A percentile compares a stretch with the other conserved stretches of the same genome.
These are phyloP conservation scores for Heliamphora exappendiculata DNA, from an alignment of 148 eudicot genomes.

Conservation along the genomic window DNA sequence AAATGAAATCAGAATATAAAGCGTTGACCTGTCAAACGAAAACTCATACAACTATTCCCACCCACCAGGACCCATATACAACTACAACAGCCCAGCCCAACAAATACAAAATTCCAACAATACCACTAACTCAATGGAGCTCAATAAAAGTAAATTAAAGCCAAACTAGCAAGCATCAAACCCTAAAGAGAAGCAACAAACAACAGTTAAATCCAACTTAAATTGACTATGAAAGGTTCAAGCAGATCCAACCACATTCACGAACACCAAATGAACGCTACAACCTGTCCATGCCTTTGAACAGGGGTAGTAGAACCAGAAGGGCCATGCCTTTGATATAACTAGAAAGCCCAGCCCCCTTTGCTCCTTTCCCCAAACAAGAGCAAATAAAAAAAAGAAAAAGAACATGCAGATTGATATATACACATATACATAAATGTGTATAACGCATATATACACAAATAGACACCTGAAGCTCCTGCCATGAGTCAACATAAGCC, in stretches of 20 bases:
- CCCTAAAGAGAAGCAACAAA: conserved; percentile 2
- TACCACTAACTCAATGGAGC: neutral
- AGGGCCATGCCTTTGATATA: neutral
- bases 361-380: neutral
- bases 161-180: neutral
- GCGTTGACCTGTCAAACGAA: neutral
- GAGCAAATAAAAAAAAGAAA: neutral
- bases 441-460: too few relatives aligned
- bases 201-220: neutral
- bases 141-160: neutral
- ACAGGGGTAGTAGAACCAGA: too few relatives aligned
- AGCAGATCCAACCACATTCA: neutral
- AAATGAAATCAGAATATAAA: neutral
- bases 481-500: neutral
- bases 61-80: neutral
- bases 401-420: too few relatives aligned
- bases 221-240: neutral
- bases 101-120: neutral
- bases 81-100: neutral
- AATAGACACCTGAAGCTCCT: neutral
- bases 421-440: neutral
- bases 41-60: neutral
- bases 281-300: neutral
- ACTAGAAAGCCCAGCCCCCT: neutral
- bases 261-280: neutral